Evolutionary conservation across 495 filamentous ascomycete species (phyloP).

Genomic region (Cudoniella acicularis): DNA sequence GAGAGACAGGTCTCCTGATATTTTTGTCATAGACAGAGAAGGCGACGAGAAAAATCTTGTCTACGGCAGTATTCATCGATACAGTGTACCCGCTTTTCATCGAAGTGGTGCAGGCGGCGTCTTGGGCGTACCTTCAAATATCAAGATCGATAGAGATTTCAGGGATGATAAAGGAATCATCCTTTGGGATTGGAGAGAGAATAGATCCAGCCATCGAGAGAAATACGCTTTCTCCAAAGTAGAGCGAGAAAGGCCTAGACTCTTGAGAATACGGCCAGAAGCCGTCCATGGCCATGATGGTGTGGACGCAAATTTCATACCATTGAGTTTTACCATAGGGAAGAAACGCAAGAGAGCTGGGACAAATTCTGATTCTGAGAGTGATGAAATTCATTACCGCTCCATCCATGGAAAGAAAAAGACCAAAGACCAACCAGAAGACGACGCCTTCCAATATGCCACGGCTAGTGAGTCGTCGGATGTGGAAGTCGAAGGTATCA

Average conservation of each 20-base stretch:
- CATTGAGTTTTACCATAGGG: constrained; percentile 25
- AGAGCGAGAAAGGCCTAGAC: constrained; percentile 30
- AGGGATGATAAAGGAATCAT: constrained; percentile 44
- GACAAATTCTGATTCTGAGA: constrained; percentile 36
- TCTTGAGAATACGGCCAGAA: constrained; percentile 35
- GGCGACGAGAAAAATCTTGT: constrained; percentile 59
- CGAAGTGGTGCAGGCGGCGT: constrained; percentile 57
- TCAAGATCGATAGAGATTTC: constrained; percentile 51
- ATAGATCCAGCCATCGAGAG: constrained; percentile 23
- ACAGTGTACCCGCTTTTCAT: constrained; percentile 55
- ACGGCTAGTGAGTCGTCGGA: constrained; percentile 43
- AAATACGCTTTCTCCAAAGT: constrained; percentile 34
- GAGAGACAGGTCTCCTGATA: constrained; percentile 4
- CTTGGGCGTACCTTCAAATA: constrained; percentile 44
- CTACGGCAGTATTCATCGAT: constrained; percentile 60
- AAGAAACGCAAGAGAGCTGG: constrained; percentile 26
- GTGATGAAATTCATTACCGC: constrained; percentile 59
- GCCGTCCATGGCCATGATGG: constrained; percentile 23
- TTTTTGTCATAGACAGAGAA: constrained; percentile 49
- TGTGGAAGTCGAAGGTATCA: constrained; percentile 30
- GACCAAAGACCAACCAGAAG: constrained; percentile 33
- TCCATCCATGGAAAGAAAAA: constrained; percentile 67
- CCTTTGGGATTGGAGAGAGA: constrained; percentile 29
- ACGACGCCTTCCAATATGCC: constrained; percentile 51
- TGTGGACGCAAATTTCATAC: constrained; percentile 40